These are phyloP conservation scores for Tephrocybe rancida DNA, from an alignment of 768 basidiomycete species.

Conservation along the genomic window DNA sequence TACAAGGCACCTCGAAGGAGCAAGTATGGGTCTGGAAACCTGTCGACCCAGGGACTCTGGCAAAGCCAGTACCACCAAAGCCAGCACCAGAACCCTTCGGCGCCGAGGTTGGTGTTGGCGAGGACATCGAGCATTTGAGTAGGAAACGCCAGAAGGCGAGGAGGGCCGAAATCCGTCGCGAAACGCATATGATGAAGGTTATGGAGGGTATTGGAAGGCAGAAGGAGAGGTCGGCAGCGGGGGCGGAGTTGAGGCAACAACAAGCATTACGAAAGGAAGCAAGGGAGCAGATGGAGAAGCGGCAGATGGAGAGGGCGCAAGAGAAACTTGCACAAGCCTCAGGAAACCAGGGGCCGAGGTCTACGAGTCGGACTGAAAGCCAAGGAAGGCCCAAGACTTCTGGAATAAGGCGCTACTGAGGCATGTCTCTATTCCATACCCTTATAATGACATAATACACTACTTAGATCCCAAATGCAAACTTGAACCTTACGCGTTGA, in stretches of 20 bases:
- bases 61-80: neutral
- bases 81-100: conserved; percentile 26
- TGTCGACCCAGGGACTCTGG: conserved; percentile 9
- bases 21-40: conserved; percentile 46
- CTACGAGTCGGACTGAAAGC: no score
- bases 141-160: conserved; percentile 52
- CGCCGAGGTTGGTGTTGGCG: conserved; percentile 45
- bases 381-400: no score
- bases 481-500: no score
- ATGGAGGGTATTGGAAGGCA: conserved; percentile 20
- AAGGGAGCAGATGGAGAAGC: neutral
- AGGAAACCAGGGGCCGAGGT: no score
- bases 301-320: neutral
- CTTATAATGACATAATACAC: no score
- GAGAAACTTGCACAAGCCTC: no score
- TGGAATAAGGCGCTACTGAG: no score
- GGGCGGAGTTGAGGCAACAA: neutral
- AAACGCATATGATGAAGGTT: conserved; percentile 40
- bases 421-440: no score
- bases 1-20: conserved; percentile 18
- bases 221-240: neutral
- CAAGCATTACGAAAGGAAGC: neutral
- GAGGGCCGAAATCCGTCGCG: conserved; percentile 43
- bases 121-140: conserved; percentile 61
- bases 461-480: no score